A percentile compares a stretch with the other conserved stretches of the same genome.
Evolutionary conservation across 208 protist genomes (phyloP).

Genomic region (Blechomonas ayalai): DNA sequence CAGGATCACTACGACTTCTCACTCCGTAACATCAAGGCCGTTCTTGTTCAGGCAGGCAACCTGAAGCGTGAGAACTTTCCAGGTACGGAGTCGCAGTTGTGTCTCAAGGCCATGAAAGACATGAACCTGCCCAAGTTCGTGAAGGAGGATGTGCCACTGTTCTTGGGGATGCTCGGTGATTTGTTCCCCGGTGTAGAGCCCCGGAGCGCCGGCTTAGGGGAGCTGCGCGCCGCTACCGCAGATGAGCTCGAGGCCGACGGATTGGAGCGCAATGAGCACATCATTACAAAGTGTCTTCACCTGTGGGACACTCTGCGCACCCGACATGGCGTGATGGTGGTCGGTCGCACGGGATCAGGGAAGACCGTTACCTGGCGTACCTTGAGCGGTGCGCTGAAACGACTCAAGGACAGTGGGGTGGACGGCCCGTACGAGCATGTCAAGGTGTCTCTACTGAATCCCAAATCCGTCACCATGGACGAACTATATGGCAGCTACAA

Average conservation of each 20-base stretch:
- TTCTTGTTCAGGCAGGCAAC: constrained; percentile 93
- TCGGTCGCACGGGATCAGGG: constrained; percentile 92
- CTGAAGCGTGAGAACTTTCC: constrained; percentile 89
- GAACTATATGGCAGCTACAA: constrained; percentile 98
- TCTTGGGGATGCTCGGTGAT: constrained; percentile 93
- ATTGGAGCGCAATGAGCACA: constrained; percentile 76
- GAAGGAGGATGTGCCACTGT: constrained; percentile 94
- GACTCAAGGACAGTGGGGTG: constrained; percentile 71
- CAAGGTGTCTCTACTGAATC: constrained; percentile 92
- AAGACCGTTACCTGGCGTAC: constrained; percentile 95
- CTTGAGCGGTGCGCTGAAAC: constrained; percentile 72
- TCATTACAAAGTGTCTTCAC: constrained; percentile 92
- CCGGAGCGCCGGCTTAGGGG: constrained; percentile 60
- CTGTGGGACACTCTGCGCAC: constrained; percentile 95
- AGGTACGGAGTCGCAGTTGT: constrained; percentile 92
- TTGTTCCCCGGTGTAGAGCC: constrained; percentile 93
- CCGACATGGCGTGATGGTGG: constrained; percentile 97
- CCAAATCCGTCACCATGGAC: constrained; percentile 95
- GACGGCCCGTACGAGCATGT: constrained; percentile 86
- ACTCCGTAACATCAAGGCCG: constrained; percentile 96
- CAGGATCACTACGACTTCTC: constrained; percentile 99
- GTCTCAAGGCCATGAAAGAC: constrained; percentile 93
- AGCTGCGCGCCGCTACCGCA: constrained; percentile 77
- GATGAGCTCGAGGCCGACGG: constrained; percentile 64
- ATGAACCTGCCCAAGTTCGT: constrained; percentile 98